Conservation (phyloP, 2,329 filamentous ascomycete species). For the Akanthomyces lecanii region DNA sequence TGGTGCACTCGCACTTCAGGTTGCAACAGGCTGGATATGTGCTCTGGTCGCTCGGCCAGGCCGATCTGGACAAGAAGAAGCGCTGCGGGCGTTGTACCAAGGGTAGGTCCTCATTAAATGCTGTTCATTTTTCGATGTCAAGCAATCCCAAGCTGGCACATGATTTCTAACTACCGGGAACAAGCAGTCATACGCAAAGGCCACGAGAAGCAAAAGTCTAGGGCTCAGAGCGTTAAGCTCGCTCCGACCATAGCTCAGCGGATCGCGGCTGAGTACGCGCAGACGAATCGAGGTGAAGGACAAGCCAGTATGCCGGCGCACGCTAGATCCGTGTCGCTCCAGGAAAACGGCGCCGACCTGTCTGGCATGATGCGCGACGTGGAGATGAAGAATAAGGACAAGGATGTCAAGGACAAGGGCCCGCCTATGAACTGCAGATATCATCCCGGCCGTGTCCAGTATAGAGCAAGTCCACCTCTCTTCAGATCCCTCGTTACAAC, state of each 20-base stretch:
- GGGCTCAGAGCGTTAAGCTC: not conserved
- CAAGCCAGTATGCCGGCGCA: not conserved
- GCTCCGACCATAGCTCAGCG: slow-evolving; percentile 1
- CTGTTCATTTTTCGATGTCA: too few relatives aligned
- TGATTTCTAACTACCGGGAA: slow-evolving; percentile 2
- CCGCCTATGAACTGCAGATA: slow-evolving; percentile 24
- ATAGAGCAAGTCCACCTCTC: slow-evolving; percentile 22
- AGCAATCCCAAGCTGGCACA: not conserved
- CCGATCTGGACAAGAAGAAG: slow-evolving; percentile 30
- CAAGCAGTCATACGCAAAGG: slow-evolving; percentile 3
- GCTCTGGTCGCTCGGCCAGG: slow-evolving; percentile 23
- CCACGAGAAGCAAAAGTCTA: slow-evolving; percentile 17
- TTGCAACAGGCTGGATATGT: slow-evolving; percentile 27
- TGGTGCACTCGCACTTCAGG: slow-evolving; percentile 21
- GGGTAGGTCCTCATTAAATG: slow-evolving; percentile 18
- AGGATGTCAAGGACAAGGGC: not conserved
- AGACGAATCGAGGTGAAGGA: not conserved
- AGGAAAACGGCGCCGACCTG: not conserved
- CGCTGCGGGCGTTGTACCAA: slow-evolving; percentile 28
- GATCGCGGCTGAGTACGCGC: not conserved
- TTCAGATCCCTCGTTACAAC: not conserved
- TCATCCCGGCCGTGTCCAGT: slow-evolving; percentile 27
- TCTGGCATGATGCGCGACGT: slow-evolving; percentile 1
- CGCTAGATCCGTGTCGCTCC: slow-evolving; percentile 2
- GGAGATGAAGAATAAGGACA: not conserved